Conservation (phyloP, 768 basidiomycete genomes). For the Auricularia cornea region DNA sequence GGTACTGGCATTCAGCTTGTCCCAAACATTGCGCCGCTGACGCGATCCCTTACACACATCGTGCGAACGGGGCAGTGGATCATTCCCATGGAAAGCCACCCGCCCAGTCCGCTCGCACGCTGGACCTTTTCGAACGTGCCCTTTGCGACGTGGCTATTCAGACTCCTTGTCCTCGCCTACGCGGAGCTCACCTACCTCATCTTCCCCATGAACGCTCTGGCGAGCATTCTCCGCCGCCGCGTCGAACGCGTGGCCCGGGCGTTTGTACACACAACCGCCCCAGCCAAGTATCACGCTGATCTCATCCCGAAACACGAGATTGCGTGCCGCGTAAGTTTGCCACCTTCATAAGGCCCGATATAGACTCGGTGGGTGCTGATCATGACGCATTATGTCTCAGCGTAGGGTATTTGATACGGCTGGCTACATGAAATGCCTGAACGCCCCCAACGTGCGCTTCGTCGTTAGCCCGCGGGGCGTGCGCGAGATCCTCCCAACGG, state of each 20-base stretch:
- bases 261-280: slow-evolving; percentile 9
- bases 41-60: slow-evolving; percentile 13
- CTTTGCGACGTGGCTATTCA: neutral
- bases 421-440: too few relatives aligned
- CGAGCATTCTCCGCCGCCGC: neutral
- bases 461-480: slow-evolving; percentile 1
- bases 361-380: too few relatives aligned
- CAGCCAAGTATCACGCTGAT: slow-evolving; percentile 14
- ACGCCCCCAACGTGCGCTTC: too few relatives aligned
- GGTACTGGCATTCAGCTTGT: slow-evolving; percentile 13
- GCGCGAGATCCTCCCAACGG: slow-evolving; percentile 5
- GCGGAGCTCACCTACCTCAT: neutral
- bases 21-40: slow-evolving; percentile 10
- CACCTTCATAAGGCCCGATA: too few relatives aligned
- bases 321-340: slow-evolving; percentile 11
- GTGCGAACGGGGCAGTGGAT: slow-evolving; percentile 13
- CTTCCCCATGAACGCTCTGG: neutral
- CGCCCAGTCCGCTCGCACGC: neutral
- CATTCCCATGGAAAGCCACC: slow-evolving; percentile 2
- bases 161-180: neutral
- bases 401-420: too few relatives aligned
- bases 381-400: too few relatives aligned
- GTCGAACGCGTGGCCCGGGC: neutral
- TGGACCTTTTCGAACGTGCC: slow-evolving; percentile 8
- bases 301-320: slow-evolving; percentile 15